Evolutionary conservation across 2,329 filamentous ascomycete genomes (phyloP).

Genomic region (Fusarium sp.): DNA sequence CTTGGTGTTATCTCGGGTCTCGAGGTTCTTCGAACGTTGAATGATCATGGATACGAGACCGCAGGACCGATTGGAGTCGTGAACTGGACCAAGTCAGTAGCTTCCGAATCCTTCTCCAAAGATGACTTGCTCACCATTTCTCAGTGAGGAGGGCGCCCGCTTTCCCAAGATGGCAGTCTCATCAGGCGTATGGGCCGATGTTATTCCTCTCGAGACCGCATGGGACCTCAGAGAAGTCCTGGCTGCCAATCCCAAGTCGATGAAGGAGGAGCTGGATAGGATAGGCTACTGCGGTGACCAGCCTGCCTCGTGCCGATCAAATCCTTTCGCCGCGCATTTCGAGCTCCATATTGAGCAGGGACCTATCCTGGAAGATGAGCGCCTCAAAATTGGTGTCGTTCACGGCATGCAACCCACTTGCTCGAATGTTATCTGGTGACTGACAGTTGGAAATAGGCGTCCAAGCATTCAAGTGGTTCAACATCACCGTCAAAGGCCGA

Average conservation of each 20-base stretch:
- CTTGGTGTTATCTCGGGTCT: neutral
- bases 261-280: constrained; percentile 13
- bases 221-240: neutral
- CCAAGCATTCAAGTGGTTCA: constrained; percentile 18
- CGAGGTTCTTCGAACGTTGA: neutral
- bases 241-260: neutral
- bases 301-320: neutral
- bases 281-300: neutral
- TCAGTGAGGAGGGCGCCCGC: neutral
- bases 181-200: constrained; percentile 1
- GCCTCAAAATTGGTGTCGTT: neutral
- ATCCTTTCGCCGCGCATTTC: constrained; percentile 3
- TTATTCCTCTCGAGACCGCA: neutral
- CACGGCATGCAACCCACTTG: neutral
- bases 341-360: constrained; percentile 4
- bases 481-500: neutral
- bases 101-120: no score
- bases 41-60: neutral
- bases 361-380: neutral
- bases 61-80: neutral
- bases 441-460: neutral
- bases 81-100: constrained; percentile 9
- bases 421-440: no score
- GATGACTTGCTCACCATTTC: neutral
- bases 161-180: constrained; percentile 18